These are phyloP conservation scores for Castanopsis chinensis DNA, from an alignment of 306 rosid species.

Conservation along the genomic window DNA sequence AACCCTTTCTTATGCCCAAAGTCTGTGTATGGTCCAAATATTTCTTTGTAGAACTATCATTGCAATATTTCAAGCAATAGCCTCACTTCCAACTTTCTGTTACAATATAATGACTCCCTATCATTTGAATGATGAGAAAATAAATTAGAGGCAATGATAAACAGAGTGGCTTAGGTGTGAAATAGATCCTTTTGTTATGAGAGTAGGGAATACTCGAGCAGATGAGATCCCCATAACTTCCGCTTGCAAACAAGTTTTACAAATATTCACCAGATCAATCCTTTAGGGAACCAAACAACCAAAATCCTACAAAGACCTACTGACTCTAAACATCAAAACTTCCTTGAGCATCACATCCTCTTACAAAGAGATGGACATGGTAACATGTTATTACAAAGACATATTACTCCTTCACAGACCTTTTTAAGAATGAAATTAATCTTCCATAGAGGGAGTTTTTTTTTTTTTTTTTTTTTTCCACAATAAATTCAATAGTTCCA, in stretches of 20 bases:
- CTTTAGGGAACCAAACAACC: neutral
- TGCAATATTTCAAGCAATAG: neutral
- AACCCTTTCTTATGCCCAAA: too few relatives aligned
- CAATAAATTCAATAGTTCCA: too few relatives aligned
- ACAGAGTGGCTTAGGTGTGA: neutral
- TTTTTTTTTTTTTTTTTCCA: too few relatives aligned
- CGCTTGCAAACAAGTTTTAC: neutral
- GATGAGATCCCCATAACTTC: neutral
- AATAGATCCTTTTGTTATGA: neutral
- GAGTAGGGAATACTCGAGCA: neutral
- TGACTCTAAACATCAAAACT: neutral
- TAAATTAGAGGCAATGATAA: neutral
- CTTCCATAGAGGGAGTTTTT: neutral
- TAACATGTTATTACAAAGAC: neutral
- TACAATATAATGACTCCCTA: neutral
- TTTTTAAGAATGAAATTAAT: neutral
- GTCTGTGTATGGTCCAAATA: neutral
- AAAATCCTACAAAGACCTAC: conserved; percentile 15
- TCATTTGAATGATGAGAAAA: neutral
- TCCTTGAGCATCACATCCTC: neutral
- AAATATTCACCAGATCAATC: conserved; percentile 2
- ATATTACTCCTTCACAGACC: neutral
- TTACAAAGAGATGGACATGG: neutral
- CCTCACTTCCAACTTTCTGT: neutral
- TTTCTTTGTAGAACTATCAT: neutral